Evolutionary conservation across 2,329 filamentous ascomycete genomes (phyloP), one percentile per base, ranked within the genome.

Genomic region (Ophiostoma perfectum): DNA sequence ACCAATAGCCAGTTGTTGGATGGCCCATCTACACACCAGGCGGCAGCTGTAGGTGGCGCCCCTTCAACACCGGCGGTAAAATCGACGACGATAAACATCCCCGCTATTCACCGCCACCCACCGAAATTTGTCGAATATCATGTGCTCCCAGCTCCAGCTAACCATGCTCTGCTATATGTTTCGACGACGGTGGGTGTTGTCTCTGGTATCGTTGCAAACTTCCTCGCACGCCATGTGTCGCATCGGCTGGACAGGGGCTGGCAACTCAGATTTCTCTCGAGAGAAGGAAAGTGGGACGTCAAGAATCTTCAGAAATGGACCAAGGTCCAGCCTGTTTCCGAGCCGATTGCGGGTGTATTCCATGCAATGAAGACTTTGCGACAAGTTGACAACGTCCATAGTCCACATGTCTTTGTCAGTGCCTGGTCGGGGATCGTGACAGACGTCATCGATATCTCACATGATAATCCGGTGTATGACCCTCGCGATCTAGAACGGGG

Each of bases 301-400:
- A 98, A 98, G 80, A 98, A 98, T 75, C 83, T 97, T 11, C 88
- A 86, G 70, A 98, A 98, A 76, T 98, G 94, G 94, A 86, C 91
- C 77, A 87, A 87, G 18, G 90, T 96, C 0, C 78, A 81, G 1
- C 90, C 93, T 0, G 91, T 96, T 1, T 96, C 91, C 0, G 83
- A 85, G 1, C 88, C 89, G 3, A 95, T 98, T 70, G 91, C 85
- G 0, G 86, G 87, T 14, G 82, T 93, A 4, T 97, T 97, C 76
- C 88, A 91, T 39, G 93, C 92, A 2, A 90, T 97, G 84, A 97
- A 98, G 79, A 98, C 95, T 0, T 84, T 98, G 27, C 87, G 94
- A 45, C 93, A 97, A 77, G 90, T 93, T 1, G 94, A 98, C 74
- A 88, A 93, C 41, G 81, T 84, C 47, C 94, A 98, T 77, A 91